Percentiles rank a stretch among this genome's conserved stretches.
These are phyloP conservation scores for Schizochytrium sp. DNA, from an alignment of 108 stramenopile species.

Conservation along the genomic window DNA sequence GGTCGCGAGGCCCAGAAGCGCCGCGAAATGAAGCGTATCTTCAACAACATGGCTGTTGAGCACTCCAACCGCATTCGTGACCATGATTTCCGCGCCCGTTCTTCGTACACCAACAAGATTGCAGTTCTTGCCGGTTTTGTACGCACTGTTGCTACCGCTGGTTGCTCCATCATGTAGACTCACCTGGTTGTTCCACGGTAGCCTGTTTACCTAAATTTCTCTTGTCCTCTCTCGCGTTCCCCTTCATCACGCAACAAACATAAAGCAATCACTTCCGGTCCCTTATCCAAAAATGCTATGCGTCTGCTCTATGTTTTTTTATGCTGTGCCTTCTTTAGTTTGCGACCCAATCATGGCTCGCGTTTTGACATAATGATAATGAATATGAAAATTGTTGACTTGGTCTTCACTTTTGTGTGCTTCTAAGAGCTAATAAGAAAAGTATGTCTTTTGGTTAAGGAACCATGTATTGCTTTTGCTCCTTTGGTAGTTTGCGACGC, in stretches of 20 bases:
- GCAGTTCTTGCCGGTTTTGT: constrained; percentile 54
- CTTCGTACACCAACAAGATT: constrained; percentile 59
- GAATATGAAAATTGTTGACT: too few relatives aligned
- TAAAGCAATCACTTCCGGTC: too few relatives aligned
- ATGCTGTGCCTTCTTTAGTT: too few relatives aligned
- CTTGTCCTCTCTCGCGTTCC: background rate
- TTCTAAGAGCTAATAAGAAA: too few relatives aligned
- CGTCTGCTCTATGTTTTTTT: too few relatives aligned
- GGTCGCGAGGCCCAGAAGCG: constrained; percentile 55
- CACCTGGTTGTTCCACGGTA: background rate
- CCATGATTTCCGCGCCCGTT: constrained; percentile 24
- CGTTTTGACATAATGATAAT: too few relatives aligned
- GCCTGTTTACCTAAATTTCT: background rate
- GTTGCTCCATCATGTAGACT: constrained; percentile 31
- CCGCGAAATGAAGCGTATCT: constrained; percentile 52
- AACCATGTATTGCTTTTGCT: too few relatives aligned
- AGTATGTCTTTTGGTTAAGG: too few relatives aligned
- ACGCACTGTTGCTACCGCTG: constrained; percentile 56
- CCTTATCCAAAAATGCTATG: too few relatives aligned
- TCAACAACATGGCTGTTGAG: constrained; percentile 50
- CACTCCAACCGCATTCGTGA: constrained; percentile 5
- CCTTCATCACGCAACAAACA: background rate
- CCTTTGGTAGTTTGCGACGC: too few relatives aligned
- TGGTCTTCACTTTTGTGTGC: too few relatives aligned
- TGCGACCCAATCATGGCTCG: too few relatives aligned